Evolutionary conservation across 257 asterid genomes (phyloP).

Genomic region (Fraxinus anomala): DNA sequence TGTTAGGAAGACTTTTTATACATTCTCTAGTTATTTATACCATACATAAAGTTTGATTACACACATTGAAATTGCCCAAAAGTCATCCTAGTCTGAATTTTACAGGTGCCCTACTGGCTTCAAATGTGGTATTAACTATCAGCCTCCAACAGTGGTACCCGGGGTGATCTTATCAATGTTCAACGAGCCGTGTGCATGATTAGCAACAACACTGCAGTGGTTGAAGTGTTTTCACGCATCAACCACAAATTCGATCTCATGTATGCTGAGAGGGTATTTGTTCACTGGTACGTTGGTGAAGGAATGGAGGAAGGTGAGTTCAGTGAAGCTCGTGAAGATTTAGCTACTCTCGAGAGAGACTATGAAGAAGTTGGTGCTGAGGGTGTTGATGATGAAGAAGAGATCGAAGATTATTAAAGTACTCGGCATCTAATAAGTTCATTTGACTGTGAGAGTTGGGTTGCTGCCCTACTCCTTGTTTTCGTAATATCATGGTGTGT

Average conservation of each 20-base stretch:
- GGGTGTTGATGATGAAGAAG: too few species aligned
- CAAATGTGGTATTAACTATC: conserved; percentile 53
- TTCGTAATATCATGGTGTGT: neutral
- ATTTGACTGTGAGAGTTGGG: neutral
- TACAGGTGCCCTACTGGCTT: conserved; percentile 55
- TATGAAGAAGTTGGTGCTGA: too few species aligned
- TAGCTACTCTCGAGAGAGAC: too few species aligned
- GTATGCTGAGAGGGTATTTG: conserved; percentile 52
- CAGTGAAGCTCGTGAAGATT: conserved; percentile 38
- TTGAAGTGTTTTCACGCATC: conserved; percentile 49
- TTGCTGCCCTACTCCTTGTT: neutral
- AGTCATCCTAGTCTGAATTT: neutral
- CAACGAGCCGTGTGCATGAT: conserved; percentile 56
- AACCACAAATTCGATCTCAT: conserved; percentile 56
- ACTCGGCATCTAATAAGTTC: too few species aligned
- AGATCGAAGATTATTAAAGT: too few species aligned
- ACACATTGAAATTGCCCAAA: neutral
- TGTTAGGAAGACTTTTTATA: too few species aligned
- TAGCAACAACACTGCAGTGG: conserved; percentile 55
- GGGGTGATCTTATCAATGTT: conserved; percentile 53
- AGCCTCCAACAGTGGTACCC: conserved; percentile 49
- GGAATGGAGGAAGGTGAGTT: conserved; percentile 61
- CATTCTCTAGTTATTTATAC: neutral
- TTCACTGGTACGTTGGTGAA: conserved; percentile 55
- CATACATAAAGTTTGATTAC: neutral